Base-by-base conservation (phyloP, 169 alveolate species). In the Babesia sp. region DNA sequence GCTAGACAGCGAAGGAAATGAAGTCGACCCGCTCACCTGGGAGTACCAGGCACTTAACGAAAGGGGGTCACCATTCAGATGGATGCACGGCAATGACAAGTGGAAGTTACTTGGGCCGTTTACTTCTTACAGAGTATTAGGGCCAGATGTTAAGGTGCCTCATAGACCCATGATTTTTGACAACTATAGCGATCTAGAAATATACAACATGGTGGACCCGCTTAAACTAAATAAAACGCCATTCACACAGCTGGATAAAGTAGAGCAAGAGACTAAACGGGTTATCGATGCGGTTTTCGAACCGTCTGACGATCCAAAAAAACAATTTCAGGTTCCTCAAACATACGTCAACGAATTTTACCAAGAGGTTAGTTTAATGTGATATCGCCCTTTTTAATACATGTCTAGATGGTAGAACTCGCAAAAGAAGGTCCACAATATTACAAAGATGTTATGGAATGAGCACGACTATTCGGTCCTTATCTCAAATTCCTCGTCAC, bases 401-500 rank as follows among this genome's bases (percentile, higher is more conserved):
- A 3, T 1, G 2, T n/a, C 41, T 8, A 77, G 86, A 54, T 77
- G 79, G 57, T 77, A 11, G 51, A 48, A 61, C 81, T 77, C 28
- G 86, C 78, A 4, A 67, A 58, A 28, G 7, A 33, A 5, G 86
- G 86, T 24, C 86, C 86, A 6, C 74, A 69, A 0, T 68, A 46
- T 41, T 77, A 77, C 74, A 68, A 54, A 59, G 70, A 53, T 29
- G 56, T 61, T 39, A 61, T 77, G 75, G 58, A 77, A 22, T 77
- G 42, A 45, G n/a, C 8, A 29, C 41, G 0, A 50, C 29, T 69
- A 77, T 24, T 77, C 86, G 14, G 86, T 77, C 42, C 34, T 51
- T n/a, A 77, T 59, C n/a, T 77, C 86, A 77, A 77, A 77, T 66
- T 77, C 86, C 58, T 77, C 86, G 50, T 77, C 86, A 44, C 86